Conservation (phyloP, 164 flowering plant species). For the Buxus sempervirens region DNA sequence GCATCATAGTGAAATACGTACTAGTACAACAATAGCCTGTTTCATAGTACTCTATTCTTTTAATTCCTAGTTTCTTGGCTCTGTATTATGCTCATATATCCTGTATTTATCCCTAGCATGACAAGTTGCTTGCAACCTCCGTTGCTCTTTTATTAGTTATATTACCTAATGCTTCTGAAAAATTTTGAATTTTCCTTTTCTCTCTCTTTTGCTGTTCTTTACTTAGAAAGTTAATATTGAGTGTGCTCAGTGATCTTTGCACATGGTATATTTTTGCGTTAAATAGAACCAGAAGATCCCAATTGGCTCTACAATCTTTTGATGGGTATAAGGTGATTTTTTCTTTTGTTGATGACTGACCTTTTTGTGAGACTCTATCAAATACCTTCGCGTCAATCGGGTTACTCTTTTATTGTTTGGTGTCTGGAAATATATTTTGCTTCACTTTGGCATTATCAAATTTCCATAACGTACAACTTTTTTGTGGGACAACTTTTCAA, state of each 20-base stretch:
- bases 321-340: neutral
- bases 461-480: neutral
- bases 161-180: neutral
- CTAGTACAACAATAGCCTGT: neutral
- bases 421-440: slow-evolving; percentile 3
- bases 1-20: neutral
- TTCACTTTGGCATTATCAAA: neutral
- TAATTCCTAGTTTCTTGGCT: neutral
- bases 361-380: neutral
- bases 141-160: neutral
- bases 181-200: neutral
- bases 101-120: too few species aligned
- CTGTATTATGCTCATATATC: neutral
- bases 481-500: neutral
- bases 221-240: too few species aligned
- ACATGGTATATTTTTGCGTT: neutral
- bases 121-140: neutral
- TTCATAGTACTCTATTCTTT: neutral
- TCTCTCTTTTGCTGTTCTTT: neutral
- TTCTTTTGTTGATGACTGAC: neutral
- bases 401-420: neutral
- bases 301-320: neutral
- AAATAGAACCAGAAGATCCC: neutral
- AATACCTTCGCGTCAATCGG: neutral
- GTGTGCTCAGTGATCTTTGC: neutral